Conservation (phyloP, 2,329 filamentous ascomycete species). For the Parasarocladium wereldwijsianum region DNA sequence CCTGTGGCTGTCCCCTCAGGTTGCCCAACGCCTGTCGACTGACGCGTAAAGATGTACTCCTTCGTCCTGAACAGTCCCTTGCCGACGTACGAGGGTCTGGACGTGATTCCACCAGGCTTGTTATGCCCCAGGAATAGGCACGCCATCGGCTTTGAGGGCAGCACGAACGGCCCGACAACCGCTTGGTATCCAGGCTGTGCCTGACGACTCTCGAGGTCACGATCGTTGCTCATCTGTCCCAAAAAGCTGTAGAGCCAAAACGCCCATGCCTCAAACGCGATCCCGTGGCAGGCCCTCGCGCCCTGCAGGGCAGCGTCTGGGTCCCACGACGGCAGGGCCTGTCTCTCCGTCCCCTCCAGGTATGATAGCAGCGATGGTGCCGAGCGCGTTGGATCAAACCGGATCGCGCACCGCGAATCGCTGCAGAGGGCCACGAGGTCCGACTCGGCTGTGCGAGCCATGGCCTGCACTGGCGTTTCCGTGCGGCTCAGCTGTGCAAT, state of each 20-base stretch:
- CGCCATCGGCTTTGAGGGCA: slow-evolving; percentile 23
- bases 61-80: slow-evolving; percentile 19
- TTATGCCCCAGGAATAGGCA: slow-evolving; percentile 23
- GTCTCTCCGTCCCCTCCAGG: slow-evolving; percentile 1
- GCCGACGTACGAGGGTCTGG: slow-evolving; percentile 20
- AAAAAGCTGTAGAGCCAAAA: slow-evolving; percentile 27
- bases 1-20: too few species aligned
- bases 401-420: slow-evolving; percentile 18
- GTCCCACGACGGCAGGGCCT: slow-evolving; percentile 13
- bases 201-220: slow-evolving; percentile 14
- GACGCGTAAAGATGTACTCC: slow-evolving; percentile 19
- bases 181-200: slow-evolving; percentile 13
- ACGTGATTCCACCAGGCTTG: slow-evolving; percentile 17
- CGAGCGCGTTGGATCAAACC: slow-evolving; percentile 17
- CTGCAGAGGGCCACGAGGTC: slow-evolving; percentile 19
- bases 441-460: slow-evolving; percentile 18
- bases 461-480: slow-evolving; percentile 9
- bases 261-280: slow-evolving; percentile 23
- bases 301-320: slow-evolving; percentile 14
- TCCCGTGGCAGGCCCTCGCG: slow-evolving; percentile 17
- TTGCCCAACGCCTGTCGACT: too few species aligned
- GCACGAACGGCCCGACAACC: slow-evolving; percentile 19
- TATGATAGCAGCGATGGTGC: slow-evolving; percentile 2
- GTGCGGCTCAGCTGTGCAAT: slow-evolving; percentile 19
- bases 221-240: slow-evolving; percentile 20